phyloP scores from a whole-genome alignment of 1,139 yeast species.

The Candida sojae region DNA sequence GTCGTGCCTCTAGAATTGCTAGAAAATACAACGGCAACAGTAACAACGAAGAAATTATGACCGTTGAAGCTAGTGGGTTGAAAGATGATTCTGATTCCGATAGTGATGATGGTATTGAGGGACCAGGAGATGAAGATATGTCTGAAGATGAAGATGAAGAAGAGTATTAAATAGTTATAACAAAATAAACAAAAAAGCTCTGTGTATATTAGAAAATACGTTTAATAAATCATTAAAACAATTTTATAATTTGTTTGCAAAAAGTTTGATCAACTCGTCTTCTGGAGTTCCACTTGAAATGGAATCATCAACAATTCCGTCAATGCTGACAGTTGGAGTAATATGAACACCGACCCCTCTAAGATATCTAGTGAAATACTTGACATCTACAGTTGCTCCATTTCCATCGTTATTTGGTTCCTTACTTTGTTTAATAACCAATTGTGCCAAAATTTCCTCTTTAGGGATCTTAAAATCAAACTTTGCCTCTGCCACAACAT shows the following conservation, averaged over 20 bases:
- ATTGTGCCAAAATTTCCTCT: constrained; percentile 35
- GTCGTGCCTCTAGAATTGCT: constrained; percentile 71
- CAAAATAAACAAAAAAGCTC: not conserved
- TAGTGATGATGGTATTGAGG: constrained; percentile 39
- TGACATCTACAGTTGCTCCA: constrained; percentile 59
- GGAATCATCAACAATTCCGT: constrained; percentile 56
- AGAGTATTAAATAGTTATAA: not conserved
- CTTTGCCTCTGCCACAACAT: constrained; percentile 44
- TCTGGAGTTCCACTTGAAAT: constrained; percentile 41
- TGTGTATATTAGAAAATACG: not conserved
- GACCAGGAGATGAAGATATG: constrained; percentile 9
- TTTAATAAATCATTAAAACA: not conserved
- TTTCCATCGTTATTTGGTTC: constrained; percentile 58
- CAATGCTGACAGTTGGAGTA: constrained; percentile 77
- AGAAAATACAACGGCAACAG: constrained; percentile 60
- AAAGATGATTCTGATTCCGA: constrained; percentile 62
- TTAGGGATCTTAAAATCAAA: constrained; percentile 38
- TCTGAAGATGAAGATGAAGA: constrained; percentile 7
- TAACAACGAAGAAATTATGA: constrained; percentile 53
- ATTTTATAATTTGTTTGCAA: constrained; percentile 18
- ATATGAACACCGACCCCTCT: constrained; percentile 82
- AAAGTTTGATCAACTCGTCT: constrained; percentile 32
- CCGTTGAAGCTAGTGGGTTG: constrained; percentile 60
- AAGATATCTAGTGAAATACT: constrained; percentile 70
- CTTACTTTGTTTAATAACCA: constrained; percentile 26